Base-by-base conservation (phyloP, 1,284 basidiomycete genomes). In the Apiotrichum domesticum region DNA sequence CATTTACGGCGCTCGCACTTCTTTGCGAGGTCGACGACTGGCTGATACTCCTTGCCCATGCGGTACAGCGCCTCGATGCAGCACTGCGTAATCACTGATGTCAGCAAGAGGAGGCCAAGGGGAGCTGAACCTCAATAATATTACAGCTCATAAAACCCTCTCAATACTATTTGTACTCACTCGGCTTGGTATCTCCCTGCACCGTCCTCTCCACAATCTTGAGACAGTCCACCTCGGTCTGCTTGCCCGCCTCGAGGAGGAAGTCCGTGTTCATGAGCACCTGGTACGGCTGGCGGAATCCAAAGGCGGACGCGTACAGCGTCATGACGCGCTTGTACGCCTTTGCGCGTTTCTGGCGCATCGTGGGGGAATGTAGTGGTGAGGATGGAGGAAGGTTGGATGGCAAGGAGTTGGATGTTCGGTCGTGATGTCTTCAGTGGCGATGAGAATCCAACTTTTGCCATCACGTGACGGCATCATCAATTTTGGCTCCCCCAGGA, bases 341-440 rank as follows among this genome's bases (percentile, higher is more conserved):
- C 77, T 97, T 97, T 46, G 91, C 88, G 71, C 93, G 82, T 77
- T 90, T 94, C 78, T 94, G 90, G 58, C 91, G 81, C 93, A 97
- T 97, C 58, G 65, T 6, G 15, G 49, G 40, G 32, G 40, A 34
- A 6, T 34, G 46, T 35, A 39, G 44, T 47, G 29, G 7, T 50
- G 49, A 14, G 39, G 4, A 39, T 44, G 46, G 29, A 51, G 29
- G 51, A 47, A 15, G 15, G 37, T n/a, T n/a, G 13, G 35, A 34
- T 37, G 11, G 33, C 39, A 40, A 40, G 10, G 10, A 40, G 48
- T 5, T 15, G 15, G 35, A 40, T 15, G 47, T 5, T 39, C 13
- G 8, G 37, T 39, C 13, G 13, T 33, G 8, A 34, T 4, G 10
- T 11, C 9, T 13, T n/a, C 4, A 21, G 34, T 35, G 34, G 46